These are phyloP conservation scores for Lecanosticta acicola DNA, from an alignment of 2,329 filamentous ascomycete species.

Conservation along the genomic window DNA sequence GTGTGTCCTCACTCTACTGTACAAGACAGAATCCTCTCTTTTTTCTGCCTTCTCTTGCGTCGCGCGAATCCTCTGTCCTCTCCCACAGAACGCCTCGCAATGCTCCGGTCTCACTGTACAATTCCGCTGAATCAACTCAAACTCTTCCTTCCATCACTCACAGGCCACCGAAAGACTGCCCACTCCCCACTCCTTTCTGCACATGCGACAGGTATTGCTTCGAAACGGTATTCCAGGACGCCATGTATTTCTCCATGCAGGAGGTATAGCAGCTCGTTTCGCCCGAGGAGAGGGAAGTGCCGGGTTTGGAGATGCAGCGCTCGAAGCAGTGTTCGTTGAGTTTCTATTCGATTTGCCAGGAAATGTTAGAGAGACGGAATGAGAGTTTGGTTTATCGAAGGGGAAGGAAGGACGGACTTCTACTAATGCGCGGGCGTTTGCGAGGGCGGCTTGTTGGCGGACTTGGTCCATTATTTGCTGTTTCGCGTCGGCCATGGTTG, in stretches of 20 bases:
- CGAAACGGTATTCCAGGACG: constrained; percentile 47
- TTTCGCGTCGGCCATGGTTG: constrained; percentile 39
- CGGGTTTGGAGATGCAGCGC: constrained; percentile 50
- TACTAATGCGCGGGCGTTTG: constrained; percentile 47
- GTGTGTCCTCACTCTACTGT: constrained; percentile 3
- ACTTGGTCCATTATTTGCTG: constrained; percentile 48
- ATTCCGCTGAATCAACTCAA: no score
- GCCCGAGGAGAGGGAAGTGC: constrained; percentile 45
- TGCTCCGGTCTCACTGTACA: no score
- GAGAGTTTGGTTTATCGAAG: background rate
- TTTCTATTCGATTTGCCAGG: constrained; percentile 37
- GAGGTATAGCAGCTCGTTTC: constrained; percentile 47
- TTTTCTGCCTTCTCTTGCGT: background rate
- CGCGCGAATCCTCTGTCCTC: background rate
- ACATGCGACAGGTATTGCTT: constrained; percentile 46
- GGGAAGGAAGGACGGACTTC: constrained; percentile 34
- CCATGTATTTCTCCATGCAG: constrained; percentile 55
- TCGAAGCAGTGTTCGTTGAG: constrained; percentile 54
- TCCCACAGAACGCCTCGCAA: constrained; percentile 9
- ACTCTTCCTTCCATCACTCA: constrained; percentile 4
- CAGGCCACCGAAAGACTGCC: constrained; percentile 17
- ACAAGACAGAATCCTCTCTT: constrained; percentile 2
- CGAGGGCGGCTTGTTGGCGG: constrained; percentile 48
- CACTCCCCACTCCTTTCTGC: constrained; percentile 35
- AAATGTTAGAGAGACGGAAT: constrained; percentile 2